These are phyloP conservation scores for Astraeus odoratus DNA, from an alignment of 768 basidiomycete species.

Conservation along the genomic window DNA sequence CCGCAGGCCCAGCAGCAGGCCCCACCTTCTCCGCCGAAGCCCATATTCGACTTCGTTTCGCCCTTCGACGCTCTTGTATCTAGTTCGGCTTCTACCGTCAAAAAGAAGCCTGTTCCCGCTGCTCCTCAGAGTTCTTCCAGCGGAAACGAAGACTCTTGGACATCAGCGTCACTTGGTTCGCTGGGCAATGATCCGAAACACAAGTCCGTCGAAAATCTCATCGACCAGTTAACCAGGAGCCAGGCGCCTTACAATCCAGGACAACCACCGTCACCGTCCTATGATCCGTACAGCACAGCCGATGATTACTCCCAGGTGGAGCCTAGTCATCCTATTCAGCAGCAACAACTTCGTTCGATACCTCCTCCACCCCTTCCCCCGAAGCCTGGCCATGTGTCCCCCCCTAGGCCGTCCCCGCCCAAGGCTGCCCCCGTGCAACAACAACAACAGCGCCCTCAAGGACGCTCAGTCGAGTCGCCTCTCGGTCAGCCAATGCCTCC, in stretches of 20 bases:
- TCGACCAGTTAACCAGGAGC: constrained; percentile 61
- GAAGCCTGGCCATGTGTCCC: constrained; percentile 43
- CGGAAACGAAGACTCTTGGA: constrained; percentile 58
- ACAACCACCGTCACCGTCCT: constrained; percentile 32
- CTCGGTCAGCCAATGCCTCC: constrained; percentile 35
- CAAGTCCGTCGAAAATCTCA: constrained; percentile 76
- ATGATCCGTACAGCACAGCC: constrained; percentile 33
- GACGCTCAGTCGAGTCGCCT: constrained; percentile 46
- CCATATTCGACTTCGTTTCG: constrained; percentile 81
- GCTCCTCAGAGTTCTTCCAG: constrained; percentile 34
- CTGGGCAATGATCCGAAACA: constrained; percentile 50
- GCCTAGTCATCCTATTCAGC: constrained; percentile 17
- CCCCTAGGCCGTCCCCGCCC: constrained; percentile 62
- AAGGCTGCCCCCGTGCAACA: constrained; percentile 42
- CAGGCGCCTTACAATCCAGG: constrained; percentile 28
- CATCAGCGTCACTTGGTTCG: constrained; percentile 23
- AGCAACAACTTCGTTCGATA: constrained; percentile 35
- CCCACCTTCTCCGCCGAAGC: constrained; percentile 66
- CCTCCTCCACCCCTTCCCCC: constrained; percentile 56
- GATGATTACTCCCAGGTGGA: constrained; percentile 42
- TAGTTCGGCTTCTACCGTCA: constrained; percentile 33
- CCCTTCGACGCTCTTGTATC: constrained; percentile 75
- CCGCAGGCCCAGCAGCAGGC: constrained; percentile 34
- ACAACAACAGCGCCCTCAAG: constrained; percentile 38
- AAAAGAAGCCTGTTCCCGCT: constrained; percentile 65